Evolutionary conservation across 1,284 basidiomycete species (phyloP), one percentile per base, ranked within the genome.

Genomic region (Cutaneotrichosporon sp.): DNA sequence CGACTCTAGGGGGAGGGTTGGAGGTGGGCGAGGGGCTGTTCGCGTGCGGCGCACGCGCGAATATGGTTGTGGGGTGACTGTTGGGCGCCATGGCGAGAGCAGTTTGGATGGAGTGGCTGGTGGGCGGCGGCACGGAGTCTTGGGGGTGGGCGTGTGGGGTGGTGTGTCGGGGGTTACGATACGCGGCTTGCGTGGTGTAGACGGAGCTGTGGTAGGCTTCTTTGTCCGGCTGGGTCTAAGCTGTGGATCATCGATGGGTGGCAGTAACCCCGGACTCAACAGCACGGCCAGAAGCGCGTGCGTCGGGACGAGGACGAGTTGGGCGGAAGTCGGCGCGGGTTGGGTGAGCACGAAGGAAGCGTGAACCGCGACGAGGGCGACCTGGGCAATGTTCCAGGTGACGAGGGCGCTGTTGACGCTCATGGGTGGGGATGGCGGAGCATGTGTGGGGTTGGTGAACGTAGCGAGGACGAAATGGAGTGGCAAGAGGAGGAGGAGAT

Each of bases 301-400:
- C 10, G 53, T 56, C 11, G 53, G 32, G 21, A 56, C n/a, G 2
- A 56, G 11, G 4, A 34, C 51, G 14, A 53, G 51, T 18, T 53
- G 51, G 6, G 51, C 51, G 18, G 51, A 32, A 6, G 51, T 34
- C 18, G 51, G 51, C 18, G 51, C 51, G 18, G 51, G 51, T 9
- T 53, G 51, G 1, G 14, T 13, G 31, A 53, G 51, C 8, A 53
- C 51, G 31, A 34, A 34, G 18, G 11, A 10, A 9, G 51, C 51
- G 51, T 53, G 51, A 3, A 53, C 30, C 14, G 51, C 51, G 31
- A 53, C 30, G 4, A 53, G 30, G 14, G 51, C 51, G 31, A 32
- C 51, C 30, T 53, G 51, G 11, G 51, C 30, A 32, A 53, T 32
- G 51, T 53, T 53, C 51, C 51, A 53, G 26, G 30, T 32, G 30